Evolutionary conservation across 2,329 filamentous ascomycete species (phyloP).

Genomic region (Cadophora sp.): DNA sequence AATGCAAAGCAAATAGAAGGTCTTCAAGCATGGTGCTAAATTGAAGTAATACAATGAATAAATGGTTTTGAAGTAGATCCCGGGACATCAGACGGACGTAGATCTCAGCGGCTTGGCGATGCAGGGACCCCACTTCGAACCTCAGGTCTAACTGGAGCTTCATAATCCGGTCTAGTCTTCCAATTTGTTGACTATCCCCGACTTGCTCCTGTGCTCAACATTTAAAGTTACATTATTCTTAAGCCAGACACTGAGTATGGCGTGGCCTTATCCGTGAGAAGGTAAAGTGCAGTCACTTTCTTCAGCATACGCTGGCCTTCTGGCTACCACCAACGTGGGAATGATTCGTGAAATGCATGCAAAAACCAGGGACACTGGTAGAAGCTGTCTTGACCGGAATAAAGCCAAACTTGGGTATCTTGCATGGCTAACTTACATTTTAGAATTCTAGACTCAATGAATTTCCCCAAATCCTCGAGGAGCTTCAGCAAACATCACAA

Average conservation of each 20-base stretch:
- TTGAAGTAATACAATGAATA: no score
- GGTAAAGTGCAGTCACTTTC: background rate
- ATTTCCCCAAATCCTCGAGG: slow-evolving; percentile 12
- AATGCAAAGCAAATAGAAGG: no score
- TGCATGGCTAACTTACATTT: background rate
- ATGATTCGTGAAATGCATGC: background rate
- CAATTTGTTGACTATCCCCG: background rate
- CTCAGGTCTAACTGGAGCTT: background rate
- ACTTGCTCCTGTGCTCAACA: background rate
- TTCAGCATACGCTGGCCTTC: background rate
- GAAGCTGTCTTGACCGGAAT: background rate
- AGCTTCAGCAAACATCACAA: slow-evolving; percentile 22
- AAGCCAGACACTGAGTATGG: slow-evolving; percentile 32
- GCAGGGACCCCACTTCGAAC: background rate
- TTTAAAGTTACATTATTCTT: slow-evolving; percentile 1
- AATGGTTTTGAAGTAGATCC: no score
- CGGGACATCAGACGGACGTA: no score
- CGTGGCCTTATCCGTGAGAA: slow-evolving; percentile 45
- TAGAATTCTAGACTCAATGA: slow-evolving; percentile 23
- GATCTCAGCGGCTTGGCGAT: background rate
- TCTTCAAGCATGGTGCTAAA: no score
- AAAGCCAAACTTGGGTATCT: background rate
- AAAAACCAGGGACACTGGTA: background rate
- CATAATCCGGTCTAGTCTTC: background rate
- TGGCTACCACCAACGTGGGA: background rate